Conservation (phyloP, 208 protist species). For the Acanthamoeba royreba region DNA sequence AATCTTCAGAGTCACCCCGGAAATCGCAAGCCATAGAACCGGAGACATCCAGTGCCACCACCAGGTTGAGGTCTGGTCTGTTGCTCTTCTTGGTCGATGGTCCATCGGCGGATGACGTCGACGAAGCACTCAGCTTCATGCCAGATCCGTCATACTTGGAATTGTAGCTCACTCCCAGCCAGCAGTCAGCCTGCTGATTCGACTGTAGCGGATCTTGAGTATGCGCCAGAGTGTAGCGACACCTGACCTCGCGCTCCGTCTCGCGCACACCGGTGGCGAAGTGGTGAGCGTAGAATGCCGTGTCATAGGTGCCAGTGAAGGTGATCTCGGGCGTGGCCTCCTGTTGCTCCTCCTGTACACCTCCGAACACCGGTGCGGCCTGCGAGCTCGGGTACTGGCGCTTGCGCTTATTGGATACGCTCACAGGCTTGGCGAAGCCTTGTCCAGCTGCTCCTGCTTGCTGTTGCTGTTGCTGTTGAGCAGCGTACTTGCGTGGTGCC, state of each 20-base stretch:
- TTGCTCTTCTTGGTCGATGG: neutral
- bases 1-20: neutral
- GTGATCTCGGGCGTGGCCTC: neutral
- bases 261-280: neutral
- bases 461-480: neutral
- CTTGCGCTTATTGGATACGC: neutral
- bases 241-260: neutral
- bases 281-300: conserved; percentile 24
- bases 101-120: too few species aligned
- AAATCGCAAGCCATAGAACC: neutral
- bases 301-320: conserved; percentile 15
- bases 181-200: neutral
- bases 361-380: neutral
- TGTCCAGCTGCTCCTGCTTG: neutral
- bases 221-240: neutral
- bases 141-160: conserved; percentile 21
- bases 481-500: neutral
- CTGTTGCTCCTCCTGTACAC: neutral
- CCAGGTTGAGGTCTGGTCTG: conserved; percentile 7
- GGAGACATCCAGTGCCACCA: conserved; percentile 26
- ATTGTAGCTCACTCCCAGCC: conserved; percentile 31
- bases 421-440: neutral
- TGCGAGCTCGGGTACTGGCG: neutral
- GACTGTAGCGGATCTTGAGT: conserved; percentile 4
- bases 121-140: too few species aligned